Evolutionary conservation across 306 rosid species (phyloP).

Genomic region (Pyrus betulifolia): DNA sequence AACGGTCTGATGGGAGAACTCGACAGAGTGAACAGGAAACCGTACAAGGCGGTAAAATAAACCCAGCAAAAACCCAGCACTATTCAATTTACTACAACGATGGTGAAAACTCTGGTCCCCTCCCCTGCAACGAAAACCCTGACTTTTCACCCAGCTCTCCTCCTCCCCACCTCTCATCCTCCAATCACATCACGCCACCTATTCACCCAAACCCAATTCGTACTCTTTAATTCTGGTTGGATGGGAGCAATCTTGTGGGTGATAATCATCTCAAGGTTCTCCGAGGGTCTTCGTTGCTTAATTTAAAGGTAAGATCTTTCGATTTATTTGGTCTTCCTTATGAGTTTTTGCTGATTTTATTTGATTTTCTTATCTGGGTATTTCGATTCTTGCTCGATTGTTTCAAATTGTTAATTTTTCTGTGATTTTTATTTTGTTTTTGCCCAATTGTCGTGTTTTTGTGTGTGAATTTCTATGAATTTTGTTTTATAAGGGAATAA

Average conservation of each 20-base stretch:
- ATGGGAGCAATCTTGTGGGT: background rate
- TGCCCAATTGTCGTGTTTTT: background rate
- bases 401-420: background rate
- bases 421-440: background rate
- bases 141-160: background rate
- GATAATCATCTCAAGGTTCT: background rate
- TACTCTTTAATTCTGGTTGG: background rate
- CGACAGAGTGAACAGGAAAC: background rate
- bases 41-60: background rate
- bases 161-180: background rate
- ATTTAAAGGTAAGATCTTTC: background rate
- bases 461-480: background rate
- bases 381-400: background rate
- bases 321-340: background rate
- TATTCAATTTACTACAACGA: background rate
- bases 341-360: background rate
- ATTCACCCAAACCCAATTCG: background rate
- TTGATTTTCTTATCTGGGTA: background rate
- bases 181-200: slow-evolving; percentile 7
- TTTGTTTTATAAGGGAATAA: background rate
- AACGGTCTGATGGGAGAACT: background rate
- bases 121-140: background rate
- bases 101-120: background rate
- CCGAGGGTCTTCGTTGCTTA: background rate
- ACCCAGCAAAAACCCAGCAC: slow-evolving; percentile 1